These are phyloP conservation scores for Odontarrhena argentea DNA, from an alignment of 345 rosid genomes.

Conservation along the genomic window DNA sequence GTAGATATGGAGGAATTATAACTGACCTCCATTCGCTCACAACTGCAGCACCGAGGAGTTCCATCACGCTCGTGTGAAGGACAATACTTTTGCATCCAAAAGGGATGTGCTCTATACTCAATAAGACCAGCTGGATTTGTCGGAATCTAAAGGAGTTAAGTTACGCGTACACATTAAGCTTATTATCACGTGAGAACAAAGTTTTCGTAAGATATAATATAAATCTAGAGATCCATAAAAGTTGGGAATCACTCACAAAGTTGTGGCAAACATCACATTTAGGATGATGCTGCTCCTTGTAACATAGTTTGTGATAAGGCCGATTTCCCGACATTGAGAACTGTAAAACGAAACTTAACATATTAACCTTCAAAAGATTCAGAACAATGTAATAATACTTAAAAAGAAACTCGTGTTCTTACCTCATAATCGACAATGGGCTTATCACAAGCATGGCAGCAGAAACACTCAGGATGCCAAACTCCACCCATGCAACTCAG, in stretches of 20 bases:
- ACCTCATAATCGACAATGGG: slow-evolving; percentile 87
- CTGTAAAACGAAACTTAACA: slow-evolving; percentile 42
- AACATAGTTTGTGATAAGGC: slow-evolving; percentile 86
- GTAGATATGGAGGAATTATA: too few species aligned
- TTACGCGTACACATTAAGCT: slow-evolving; percentile 1
- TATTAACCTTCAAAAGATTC: slow-evolving; percentile 34
- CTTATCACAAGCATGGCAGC: slow-evolving; percentile 70
- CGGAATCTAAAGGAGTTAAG: slow-evolving; percentile 56
- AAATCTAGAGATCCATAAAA: slow-evolving; percentile 4
- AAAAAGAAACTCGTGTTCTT: slow-evolving; percentile 1
- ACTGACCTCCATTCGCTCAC: slow-evolving; percentile 87
- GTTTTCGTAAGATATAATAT: not conserved
- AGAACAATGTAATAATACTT: slow-evolving; percentile 17
- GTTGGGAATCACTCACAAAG: slow-evolving; percentile 62
- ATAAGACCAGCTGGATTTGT: slow-evolving; percentile 66
- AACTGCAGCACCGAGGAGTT: slow-evolving; percentile 78
- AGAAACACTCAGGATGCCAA: slow-evolving; percentile 91
- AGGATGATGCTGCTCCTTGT: slow-evolving; percentile 79
- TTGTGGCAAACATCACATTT: slow-evolving; percentile 87
- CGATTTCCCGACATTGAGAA: slow-evolving; percentile 67
- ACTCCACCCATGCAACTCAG: slow-evolving; percentile 73
- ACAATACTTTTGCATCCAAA: slow-evolving; percentile 89
- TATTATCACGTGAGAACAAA: slow-evolving; percentile 2
- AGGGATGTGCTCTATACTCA: slow-evolving; percentile 78
- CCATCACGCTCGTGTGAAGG: slow-evolving; percentile 89